Evolutionary conservation across 305 asterid genomes (phyloP).

Genomic region (Rubia tinctorum): DNA sequence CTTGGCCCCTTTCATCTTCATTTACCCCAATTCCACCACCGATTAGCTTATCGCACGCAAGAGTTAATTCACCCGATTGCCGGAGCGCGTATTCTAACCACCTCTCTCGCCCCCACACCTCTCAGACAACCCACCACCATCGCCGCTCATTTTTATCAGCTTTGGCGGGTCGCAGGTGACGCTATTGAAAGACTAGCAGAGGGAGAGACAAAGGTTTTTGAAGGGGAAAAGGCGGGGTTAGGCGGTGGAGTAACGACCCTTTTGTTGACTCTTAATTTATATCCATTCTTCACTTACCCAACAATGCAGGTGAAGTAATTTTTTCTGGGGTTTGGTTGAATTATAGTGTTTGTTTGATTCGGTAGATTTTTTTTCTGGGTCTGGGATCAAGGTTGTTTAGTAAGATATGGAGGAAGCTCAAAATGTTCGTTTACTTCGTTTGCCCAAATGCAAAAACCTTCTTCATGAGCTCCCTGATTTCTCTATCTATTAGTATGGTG

Average conservation of each 20-base stretch:
- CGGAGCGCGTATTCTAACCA: too few relatives aligned
- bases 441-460: slow-evolving; percentile 92
- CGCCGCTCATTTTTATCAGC: too few relatives aligned
- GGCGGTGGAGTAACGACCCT: neutral
- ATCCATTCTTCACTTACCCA: neutral
- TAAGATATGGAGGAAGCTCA: slow-evolving; percentile 58
- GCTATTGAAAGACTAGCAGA: too few relatives aligned
- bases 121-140: too few relatives aligned
- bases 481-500: slow-evolving; percentile 91
- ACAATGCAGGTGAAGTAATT: neutral
- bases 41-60: too few relatives aligned
- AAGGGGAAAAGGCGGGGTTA: too few relatives aligned
- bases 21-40: too few relatives aligned
- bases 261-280: neutral
- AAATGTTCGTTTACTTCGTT: slow-evolving; percentile 72
- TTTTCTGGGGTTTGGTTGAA: neutral
- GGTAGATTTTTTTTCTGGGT: neutral
- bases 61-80: too few relatives aligned
- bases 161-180: too few relatives aligned
- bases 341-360: neutral
- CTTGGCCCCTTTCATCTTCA: too few relatives aligned
- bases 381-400: slow-evolving; percentile 9
- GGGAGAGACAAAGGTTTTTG: too few relatives aligned
- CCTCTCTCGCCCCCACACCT: too few relatives aligned
- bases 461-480: slow-evolving; percentile 74